phyloP scores from a whole-genome alignment of 2,329 filamentous ascomycete genomes.

The Pseudogymnoascus sp. region DNA sequence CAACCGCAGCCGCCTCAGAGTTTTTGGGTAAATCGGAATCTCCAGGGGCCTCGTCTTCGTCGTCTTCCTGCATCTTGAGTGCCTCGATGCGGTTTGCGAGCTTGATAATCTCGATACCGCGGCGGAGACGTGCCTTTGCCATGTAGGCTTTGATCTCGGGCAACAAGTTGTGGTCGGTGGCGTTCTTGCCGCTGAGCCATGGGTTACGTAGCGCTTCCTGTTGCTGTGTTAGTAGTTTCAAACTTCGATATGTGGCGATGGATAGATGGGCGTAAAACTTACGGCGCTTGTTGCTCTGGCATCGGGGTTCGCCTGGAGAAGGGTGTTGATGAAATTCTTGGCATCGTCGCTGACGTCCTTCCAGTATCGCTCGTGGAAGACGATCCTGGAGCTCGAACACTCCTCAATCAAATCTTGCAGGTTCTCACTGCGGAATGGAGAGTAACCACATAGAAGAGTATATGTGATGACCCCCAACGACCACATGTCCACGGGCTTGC shows the following conservation, averaged over 20 bases:
- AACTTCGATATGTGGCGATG: background rate
- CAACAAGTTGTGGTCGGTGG: conserved; percentile 92
- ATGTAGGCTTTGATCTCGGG: conserved; percentile 95
- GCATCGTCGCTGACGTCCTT: conserved; percentile 93
- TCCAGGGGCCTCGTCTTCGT: conserved; percentile 67
- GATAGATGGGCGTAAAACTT: conserved; percentile 28
- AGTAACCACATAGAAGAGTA: conserved; percentile 95
- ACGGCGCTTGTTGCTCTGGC: conserved; percentile 74
- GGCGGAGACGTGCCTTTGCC: conserved; percentile 81
- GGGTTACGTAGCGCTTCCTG: conserved; percentile 72
- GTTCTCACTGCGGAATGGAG: conserved; percentile 93
- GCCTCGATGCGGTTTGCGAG: conserved; percentile 91
- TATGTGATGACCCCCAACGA: conserved; percentile 98
- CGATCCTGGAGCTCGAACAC: conserved; percentile 73
- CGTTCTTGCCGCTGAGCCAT: conserved; percentile 88
- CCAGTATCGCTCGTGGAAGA: conserved; percentile 98
- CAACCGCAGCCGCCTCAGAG: conserved; percentile 51
- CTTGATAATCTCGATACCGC: conserved; percentile 94
- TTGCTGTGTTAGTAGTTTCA: conserved; percentile 18
- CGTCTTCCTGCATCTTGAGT: conserved; percentile 89
- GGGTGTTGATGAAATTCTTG: conserved; percentile 82
- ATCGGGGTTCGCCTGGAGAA: conserved; percentile 73
- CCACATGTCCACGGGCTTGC: conserved; percentile 99
- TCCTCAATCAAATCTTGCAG: conserved; percentile 90
- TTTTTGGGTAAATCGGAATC: conserved; percentile 54